phyloP scores from a whole-genome alignment of 805 yeast species.

The Torulaspora gathmanii region DNA sequence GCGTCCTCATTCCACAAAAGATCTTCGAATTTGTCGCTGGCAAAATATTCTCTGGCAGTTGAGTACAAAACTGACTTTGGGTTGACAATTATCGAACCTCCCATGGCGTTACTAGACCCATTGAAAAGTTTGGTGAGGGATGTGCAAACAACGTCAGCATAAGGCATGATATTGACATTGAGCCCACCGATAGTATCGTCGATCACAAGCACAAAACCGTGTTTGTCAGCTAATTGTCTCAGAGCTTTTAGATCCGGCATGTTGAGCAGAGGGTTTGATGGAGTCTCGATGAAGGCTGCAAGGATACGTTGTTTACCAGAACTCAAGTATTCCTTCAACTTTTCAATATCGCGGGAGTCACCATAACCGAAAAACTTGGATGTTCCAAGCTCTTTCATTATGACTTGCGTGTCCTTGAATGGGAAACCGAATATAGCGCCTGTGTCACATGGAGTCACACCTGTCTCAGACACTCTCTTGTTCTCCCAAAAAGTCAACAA shows the following conservation, averaged over 20 bases:
- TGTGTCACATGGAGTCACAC: constrained; percentile 7
- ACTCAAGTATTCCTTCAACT: constrained; percentile 52
- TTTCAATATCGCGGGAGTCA: constrained; percentile 61
- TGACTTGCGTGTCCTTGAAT: constrained; percentile 81
- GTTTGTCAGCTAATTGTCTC: constrained; percentile 56
- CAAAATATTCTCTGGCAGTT: constrained; percentile 46
- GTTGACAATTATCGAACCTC: constrained; percentile 74
- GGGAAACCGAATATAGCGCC: constrained; percentile 90
- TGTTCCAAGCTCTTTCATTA: constrained; percentile 71
- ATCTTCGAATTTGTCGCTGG: constrained; percentile 52
- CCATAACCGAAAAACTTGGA: constrained; percentile 84
- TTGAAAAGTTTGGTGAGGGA: constrained; percentile 87
- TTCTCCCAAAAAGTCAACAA: constrained; percentile 12
- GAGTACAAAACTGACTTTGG: constrained; percentile 49
- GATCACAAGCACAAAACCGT: constrained; percentile 65
- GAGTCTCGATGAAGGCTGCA: constrained; percentile 83
- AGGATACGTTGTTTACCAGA: constrained; percentile 49
- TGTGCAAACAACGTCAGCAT: constrained; percentile 75
- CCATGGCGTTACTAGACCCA: constrained; percentile 95
- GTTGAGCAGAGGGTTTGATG: constrained; percentile 82
- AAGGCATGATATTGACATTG: constrained; percentile 70
- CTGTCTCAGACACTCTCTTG: background rate
- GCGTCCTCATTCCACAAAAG: constrained; percentile 89
- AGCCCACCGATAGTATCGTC: constrained; percentile 80
- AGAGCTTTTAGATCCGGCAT: constrained; percentile 69